A percentile compares a stretch with the other conserved stretches of the same genome.
Conservation (phyloP, 768 basidiomycete species). For the Leccinum arenicola region DNA sequence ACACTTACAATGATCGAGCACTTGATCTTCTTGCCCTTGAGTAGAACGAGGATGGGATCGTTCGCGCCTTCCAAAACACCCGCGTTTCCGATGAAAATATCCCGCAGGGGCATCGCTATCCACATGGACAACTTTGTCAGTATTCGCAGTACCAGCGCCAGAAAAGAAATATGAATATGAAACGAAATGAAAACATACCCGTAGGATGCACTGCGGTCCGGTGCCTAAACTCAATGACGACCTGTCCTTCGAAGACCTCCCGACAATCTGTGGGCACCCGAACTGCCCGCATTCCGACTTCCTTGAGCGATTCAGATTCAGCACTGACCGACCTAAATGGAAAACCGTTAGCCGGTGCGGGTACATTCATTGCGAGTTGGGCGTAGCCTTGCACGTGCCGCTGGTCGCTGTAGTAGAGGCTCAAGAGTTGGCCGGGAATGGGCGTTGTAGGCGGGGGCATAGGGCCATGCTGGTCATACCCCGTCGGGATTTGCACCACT, state of each 20-base stretch:
- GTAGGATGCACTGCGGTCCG: not conserved
- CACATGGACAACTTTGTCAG: not conserved
- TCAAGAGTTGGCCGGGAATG: conserved; percentile 10
- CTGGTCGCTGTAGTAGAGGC: not conserved
- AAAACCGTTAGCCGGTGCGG: not conserved
- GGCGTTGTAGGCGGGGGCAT: not conserved
- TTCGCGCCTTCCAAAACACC: not conserved
- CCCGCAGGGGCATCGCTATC: not conserved
- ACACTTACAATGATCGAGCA: conserved; percentile 7
- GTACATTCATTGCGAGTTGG: not conserved
- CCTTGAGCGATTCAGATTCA: not conserved
- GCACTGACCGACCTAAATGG: not conserved
- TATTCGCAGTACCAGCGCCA: not conserved
- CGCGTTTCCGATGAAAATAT: fast-evolving
- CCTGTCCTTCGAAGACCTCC: too few species aligned
- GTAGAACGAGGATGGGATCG: not conserved
- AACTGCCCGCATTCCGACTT: not conserved
- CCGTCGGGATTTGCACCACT: not conserved
- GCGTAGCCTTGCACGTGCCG: not conserved
- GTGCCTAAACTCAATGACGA: conserved; percentile 5
- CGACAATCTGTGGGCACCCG: not conserved
- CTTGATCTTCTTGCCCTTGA: not conserved
- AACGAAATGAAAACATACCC: conserved; percentile 1
- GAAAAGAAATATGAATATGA: not conserved
- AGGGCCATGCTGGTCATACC: not conserved